phyloP scores from a whole-genome alignment of 1,284 basidiomycete species.

The Malassezia equina region DNA sequence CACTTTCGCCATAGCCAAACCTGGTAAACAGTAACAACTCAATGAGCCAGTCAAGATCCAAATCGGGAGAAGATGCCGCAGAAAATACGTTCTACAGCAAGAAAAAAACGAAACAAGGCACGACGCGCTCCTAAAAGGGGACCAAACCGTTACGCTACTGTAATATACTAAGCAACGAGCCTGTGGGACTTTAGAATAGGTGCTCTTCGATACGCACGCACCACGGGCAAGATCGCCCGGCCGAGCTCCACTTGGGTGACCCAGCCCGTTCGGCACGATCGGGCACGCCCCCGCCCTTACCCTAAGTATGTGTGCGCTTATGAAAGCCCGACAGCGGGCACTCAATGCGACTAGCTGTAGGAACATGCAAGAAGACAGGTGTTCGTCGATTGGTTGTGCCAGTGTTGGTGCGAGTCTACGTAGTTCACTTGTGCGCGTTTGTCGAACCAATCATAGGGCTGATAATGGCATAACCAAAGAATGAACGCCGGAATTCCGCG shows the following conservation, averaged over 20 bases:
- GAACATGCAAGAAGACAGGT: not conserved
- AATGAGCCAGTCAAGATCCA: not conserved
- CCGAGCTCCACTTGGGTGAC: not conserved
- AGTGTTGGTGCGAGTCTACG: not conserved
- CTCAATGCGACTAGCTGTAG: not conserved
- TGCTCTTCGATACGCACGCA: not conserved
- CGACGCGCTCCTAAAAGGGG: not conserved
- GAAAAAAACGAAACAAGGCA: not conserved
- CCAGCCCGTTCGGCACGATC: not conserved
- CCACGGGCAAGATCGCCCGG: not conserved
- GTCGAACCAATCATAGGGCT: not conserved
- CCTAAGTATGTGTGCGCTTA: not conserved
- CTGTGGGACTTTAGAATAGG: not conserved
- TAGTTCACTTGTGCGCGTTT: not conserved
- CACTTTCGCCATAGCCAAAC: conserved; percentile 41
- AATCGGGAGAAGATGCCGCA: not conserved
- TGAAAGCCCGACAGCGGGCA: not conserved
- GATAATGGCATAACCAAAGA: not conserved
- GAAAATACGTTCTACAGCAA: not conserved
- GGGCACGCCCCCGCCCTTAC: not conserved
- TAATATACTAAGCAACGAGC: not conserved
- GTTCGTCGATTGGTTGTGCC: not conserved
- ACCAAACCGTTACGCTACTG: not conserved
- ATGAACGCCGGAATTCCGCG: not conserved
- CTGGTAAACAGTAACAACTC: not conserved